These are phyloP conservation scores for Gossypium gossypioides DNA, from an alignment of 441 rosid genomes.

Conservation along the genomic window DNA sequence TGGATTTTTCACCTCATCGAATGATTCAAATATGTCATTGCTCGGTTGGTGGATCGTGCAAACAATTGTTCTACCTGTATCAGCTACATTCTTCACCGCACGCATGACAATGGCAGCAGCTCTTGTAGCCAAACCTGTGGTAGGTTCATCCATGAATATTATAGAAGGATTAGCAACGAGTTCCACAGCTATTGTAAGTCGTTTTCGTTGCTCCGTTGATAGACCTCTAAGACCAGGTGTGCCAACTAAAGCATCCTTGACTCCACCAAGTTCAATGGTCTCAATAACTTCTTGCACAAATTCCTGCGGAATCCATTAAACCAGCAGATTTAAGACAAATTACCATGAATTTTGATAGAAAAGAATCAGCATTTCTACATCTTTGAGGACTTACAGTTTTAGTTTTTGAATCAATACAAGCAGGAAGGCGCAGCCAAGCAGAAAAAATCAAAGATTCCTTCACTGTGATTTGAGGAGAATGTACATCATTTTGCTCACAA, in stretches of 20 bases:
- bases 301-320: conserved; percentile 22
- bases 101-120: conserved; percentile 76
- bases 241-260: conserved; percentile 58
- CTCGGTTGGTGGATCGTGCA: conserved; percentile 76
- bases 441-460: conserved; percentile 60
- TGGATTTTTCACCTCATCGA: conserved; percentile 40
- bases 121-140: conserved; percentile 62
- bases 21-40: conserved; percentile 61
- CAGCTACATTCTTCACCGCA: conserved; percentile 56
- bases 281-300: conserved; percentile 64
- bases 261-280: conserved; percentile 49
- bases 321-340: neutral
- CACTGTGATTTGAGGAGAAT: conserved; percentile 52
- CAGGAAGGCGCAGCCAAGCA: conserved; percentile 46
- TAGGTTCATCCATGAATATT: conserved; percentile 77
- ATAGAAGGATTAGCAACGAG: conserved; percentile 68
- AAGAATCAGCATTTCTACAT: neutral
- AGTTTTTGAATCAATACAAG: conserved; percentile 28
- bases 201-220: conserved; percentile 64
- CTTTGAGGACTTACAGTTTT: conserved; percentile 27
- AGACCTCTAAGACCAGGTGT: conserved; percentile 47
- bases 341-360: neutral
- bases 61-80: conserved; percentile 66
- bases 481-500: conserved; percentile 46
- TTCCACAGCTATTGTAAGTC: conserved; percentile 65